A percentile compares a stretch with the other conserved stretches of the same genome.
phyloP scores from a whole-genome alignment of 495 filamentous ascomycete genomes.

The Xylaria longipes region DNA sequence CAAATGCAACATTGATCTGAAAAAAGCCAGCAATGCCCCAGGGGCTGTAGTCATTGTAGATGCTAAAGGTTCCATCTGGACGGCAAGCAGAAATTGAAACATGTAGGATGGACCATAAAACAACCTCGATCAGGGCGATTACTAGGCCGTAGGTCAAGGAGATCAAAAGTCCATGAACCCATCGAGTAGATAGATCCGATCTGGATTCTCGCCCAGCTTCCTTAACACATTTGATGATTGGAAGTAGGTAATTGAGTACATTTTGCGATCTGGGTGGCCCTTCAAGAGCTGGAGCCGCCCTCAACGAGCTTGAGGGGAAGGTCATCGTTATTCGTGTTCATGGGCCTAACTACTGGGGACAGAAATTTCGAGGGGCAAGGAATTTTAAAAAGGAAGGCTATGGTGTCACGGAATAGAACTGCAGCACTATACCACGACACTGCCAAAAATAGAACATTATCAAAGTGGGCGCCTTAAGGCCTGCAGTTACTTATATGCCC shows the following conservation, averaged over 20 bases:
- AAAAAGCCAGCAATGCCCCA: constrained; percentile 24
- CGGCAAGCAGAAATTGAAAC: not conserved
- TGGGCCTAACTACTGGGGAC: too few relatives aligned
- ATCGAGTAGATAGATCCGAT: not conserved
- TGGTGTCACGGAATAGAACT: too few relatives aligned
- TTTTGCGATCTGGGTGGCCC: not conserved
- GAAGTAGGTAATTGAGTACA: not conserved
- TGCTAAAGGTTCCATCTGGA: not conserved
- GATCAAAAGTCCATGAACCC: not conserved
- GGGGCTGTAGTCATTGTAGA: not conserved
- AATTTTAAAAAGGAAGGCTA: too few relatives aligned
- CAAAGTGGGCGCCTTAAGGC: too few relatives aligned
- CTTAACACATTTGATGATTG: not conserved
- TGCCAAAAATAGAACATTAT: too few relatives aligned
- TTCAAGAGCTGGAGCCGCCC: not conserved
- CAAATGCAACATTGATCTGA: constrained; percentile 31
- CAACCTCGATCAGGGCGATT: not conserved
- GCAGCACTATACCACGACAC: too few relatives aligned
- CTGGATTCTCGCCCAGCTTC: not conserved
- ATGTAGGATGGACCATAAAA: not conserved
- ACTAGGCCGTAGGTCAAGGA: not conserved
- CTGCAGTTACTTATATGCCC: too few relatives aligned
- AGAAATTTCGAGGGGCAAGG: too few relatives aligned
- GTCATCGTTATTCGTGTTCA: too few relatives aligned
- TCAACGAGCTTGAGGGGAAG: too few relatives aligned